Evolutionary conservation across 257 asterid species (phyloP), one percentile per base, ranked within the genome.

Genomic region (Primulina tabacum): DNA sequence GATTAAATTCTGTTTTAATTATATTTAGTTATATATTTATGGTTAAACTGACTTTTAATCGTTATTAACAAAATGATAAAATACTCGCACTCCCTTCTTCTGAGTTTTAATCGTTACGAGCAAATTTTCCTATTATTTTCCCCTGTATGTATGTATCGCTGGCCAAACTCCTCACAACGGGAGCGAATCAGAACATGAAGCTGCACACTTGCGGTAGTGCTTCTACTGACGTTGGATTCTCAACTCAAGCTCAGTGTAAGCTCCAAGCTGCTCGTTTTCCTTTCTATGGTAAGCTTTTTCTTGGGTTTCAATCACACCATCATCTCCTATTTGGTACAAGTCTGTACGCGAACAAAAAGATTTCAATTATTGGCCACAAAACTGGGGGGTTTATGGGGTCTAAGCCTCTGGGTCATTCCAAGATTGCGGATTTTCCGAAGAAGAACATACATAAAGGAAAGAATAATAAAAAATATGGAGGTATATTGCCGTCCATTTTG

Each of bases 401-500:
- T 80, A 92, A 81, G 86, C 76, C 73, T 33, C 86, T 58, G 62
- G 70, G 85, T 47, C 67, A 57, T 64, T 81, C 89, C 72, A 87
- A 86, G 83, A 70, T 69, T 60, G 71, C 37, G 62, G 37, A 84
- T 81, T 78, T 83, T 59, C 75, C 84, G 43, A 65, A 71, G 11
- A 84, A 75, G 76, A 81, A 70, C 69, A 66, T 33, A 58, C 77
- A 62, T 71, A 81, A 79, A 67, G 88, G 81, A 67, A 87, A 77
- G 60, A 85, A 65, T 60, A 85, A 67, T 62, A 85, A 76, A 67
- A 85, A 78, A 12, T 87, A 84, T 71, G 95, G 93, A 17, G 97
- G 96, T 58, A 70, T 80, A 60, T 74, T 92, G 82, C 93, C 97
- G 8, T 80, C 84, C 1, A 65, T 92, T 75, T 80, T 92, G 65